These are phyloP conservation scores for Solanum rostratum DNA, from an alignment of 257 asterid species.

Conservation along the genomic window DNA sequence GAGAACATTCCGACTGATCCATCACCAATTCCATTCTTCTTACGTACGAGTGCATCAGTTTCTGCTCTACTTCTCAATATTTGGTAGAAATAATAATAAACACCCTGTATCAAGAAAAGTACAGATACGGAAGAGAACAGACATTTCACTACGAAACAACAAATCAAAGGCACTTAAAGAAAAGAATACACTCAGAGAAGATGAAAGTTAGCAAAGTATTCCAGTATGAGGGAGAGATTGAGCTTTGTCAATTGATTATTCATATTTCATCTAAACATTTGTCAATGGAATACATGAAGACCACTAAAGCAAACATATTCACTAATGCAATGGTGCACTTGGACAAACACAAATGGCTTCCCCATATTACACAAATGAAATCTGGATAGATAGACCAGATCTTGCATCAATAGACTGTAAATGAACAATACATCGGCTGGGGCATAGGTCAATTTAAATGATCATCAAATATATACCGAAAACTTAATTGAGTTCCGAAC, in stretches of 20 bases:
- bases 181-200: not conserved
- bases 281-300: not conserved
- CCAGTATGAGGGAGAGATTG: not conserved
- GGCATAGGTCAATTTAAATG: not conserved
- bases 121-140: not conserved
- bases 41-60: conserved; percentile 52
- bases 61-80: conserved; percentile 58
- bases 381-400: not conserved
- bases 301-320: not conserved
- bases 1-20: conserved; percentile 96
- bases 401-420: not conserved
- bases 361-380: not conserved
- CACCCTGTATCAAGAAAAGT: conserved; percentile 82
- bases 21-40: conserved; percentile 69
- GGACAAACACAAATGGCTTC: not conserved
- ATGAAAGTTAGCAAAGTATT: not conserved
- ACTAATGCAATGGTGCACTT: not conserved
- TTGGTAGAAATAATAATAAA: conserved; percentile 58
- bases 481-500: not conserved
- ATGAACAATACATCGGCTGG: not conserved
- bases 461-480: not conserved
- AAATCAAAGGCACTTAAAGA: not conserved
- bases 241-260: not conserved
- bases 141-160: not conserved
- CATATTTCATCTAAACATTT: not conserved